Base-by-base conservation (phyloP, 2,329 filamentous ascomycete genomes). In the Paecilomyces niveus region DNA sequence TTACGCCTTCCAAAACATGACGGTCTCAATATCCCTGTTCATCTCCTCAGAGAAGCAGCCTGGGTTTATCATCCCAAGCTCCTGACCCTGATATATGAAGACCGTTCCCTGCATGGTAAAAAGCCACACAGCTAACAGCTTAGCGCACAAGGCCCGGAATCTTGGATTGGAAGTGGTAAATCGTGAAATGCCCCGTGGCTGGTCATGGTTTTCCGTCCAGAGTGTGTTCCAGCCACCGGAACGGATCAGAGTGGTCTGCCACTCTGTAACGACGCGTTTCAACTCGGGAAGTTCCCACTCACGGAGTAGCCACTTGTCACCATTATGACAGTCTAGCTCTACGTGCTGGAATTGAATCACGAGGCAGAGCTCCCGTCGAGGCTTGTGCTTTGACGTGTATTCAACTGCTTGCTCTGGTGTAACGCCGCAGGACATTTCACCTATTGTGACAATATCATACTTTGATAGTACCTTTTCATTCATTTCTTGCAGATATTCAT, bases 181-280 rank as follows among this genome's bases (percentile, higher is more conserved):
- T 9, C 63, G 57, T 3, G 59, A 62, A 13, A 65, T 60, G 0
- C 56, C 57, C 18, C 63, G 80, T 3, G 80, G 77, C 63, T 85
- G 81, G 65, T 86, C 84, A 70, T 87, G 84, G 67, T 85, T 85
- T 67, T 86, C 84, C 21, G 84, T 75, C 65, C 83, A 86, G 18
- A 84, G 69, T 0, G 83, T 81, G 62, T 83, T 85, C 84, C 84
- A 86, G 18, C 81, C 83, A 54, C 80, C 73, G 31, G 78, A 75
- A 55, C 78, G 76, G 73, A 84, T 57, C 74, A 83, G 80, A 13
- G 78, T 72, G 0, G 67, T 69, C 65, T 83, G 81, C 76, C 78
- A 81, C 31, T 76, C 74, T 24, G 62, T 66, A 31, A 77, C 70
- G 53, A 75, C 75, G 18, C 65, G 60, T 61, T 75, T 76, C 65